Evolutionary conservation across 1,284 basidiomycete genomes (phyloP).

Genomic region (Neotropicomus parvogracilis): DNA sequence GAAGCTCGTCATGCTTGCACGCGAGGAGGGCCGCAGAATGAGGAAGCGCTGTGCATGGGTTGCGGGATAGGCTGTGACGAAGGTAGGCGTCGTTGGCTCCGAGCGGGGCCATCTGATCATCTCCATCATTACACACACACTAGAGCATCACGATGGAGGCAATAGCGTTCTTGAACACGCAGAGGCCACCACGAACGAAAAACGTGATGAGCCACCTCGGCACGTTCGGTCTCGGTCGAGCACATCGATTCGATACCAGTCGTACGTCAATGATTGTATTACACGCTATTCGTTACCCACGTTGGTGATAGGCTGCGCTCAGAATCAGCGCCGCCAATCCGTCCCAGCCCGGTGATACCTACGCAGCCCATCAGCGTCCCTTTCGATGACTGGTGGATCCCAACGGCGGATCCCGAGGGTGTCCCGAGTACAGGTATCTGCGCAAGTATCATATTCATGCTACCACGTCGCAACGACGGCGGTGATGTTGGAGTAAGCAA

Average conservation of each 20-base stretch:
- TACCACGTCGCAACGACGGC: too few relatives aligned
- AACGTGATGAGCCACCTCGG: constrained; percentile 21
- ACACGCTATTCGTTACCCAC: constrained; percentile 15
- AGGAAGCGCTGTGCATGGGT: constrained; percentile 39
- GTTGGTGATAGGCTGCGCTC: constrained; percentile 21
- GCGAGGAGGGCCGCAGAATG: constrained; percentile 42
- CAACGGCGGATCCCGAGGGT: constrained; percentile 34
- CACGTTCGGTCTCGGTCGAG: constrained; percentile 12
- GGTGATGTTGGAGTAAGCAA: too few relatives aligned
- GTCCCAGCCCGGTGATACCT: constrained; percentile 15
- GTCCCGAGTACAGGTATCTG: too few relatives aligned
- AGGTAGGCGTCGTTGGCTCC: constrained; percentile 22
- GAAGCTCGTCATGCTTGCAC: constrained; percentile 37
- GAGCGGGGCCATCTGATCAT: constrained; percentile 9
- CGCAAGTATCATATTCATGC: too few relatives aligned
- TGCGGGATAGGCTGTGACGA: constrained; percentile 34
- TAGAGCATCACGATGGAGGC: constrained; percentile 16
- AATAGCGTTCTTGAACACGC: constrained; percentile 14
- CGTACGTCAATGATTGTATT: constrained; percentile 24
- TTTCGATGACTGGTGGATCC: constrained; percentile 43
- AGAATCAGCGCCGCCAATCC: constrained; percentile 32
- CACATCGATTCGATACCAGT: constrained; percentile 14
- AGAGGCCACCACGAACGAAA: constrained; percentile 19
- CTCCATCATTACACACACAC: constrained; percentile 11
- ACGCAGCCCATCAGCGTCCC: constrained; percentile 21